Base-by-base conservation (phyloP, 2,329 filamentous ascomycete genomes). In the Phyllosticta capitalensis region DNA sequence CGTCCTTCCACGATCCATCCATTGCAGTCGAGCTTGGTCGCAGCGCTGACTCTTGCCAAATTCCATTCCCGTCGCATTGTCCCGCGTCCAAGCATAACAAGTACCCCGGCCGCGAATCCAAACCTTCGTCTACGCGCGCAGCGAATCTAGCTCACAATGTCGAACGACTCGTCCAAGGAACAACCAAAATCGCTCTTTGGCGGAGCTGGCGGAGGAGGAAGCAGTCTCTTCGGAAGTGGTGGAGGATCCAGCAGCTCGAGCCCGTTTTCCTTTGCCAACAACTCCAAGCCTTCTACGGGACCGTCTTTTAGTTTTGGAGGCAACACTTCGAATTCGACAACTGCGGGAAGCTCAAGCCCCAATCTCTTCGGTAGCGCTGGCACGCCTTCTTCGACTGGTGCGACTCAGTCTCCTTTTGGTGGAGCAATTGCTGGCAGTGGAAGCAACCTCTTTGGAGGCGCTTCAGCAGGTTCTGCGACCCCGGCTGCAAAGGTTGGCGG, bases 161-260 rank as follows among this genome's bases (percentile, higher is more conserved):
- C 58, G 17, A 54, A 54, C 58, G 71, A 70, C 62, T 69, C 62
- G 5, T 72, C 72, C 61, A 65, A 65, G 20, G 71, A 70, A 61
- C 69, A 61, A 9, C 71, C 72, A 59, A 64, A 65, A 20, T 79
- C 75, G 48, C 64, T 60, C 50, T 74, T 78, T 62, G 74, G 74
- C 59, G 64, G 61, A 48, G 63, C 60, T 50, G 67, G 61, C 21
- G 62, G 17, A 59, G 62, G 45, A 60, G 62, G 17, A 60, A 62
- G 45, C 61, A 59, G 38, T 52, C 56, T 59, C 54, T 67, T 62
- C 64, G 63, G 66, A 26, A 56, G 52, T 19, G 64, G 64, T 53
- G 60, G 33, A n/a, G 45, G 56, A 20, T 45, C 52, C 17, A 45
- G n/a, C 10, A 30, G 22, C 24, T 28, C 48, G 17, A n/a, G 52